A percentile compares a stretch with the other conserved stretches of the same genome.
Evolutionary conservation across 2,329 filamentous ascomycete species (phyloP).

Genomic region (Fusarium proliferatum): DNA sequence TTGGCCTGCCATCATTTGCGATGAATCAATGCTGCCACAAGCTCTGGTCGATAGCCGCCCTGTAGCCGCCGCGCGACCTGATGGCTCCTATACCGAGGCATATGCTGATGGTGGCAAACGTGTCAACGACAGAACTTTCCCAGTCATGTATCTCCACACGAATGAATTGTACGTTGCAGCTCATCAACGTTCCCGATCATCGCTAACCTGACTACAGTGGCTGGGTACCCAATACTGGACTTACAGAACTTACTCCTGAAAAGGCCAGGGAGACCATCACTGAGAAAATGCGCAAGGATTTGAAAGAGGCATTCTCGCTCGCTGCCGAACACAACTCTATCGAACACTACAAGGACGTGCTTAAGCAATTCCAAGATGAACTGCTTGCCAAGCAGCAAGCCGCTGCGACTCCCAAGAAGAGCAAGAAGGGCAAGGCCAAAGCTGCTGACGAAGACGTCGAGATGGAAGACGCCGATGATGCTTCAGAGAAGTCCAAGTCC

Average conservation of each 20-base stretch:
- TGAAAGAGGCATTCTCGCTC: constrained; percentile 82
- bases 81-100: constrained; percentile 88
- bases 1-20: constrained; percentile 94
- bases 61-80: constrained; percentile 81
- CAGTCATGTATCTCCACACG: constrained; percentile 93
- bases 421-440: constrained; percentile 61
- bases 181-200: neutral
- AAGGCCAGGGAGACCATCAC: constrained; percentile 75
- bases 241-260: constrained; percentile 80
- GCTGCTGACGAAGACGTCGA: constrained; percentile 68
- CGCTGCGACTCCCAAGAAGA: constrained; percentile 54
- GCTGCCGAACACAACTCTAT: constrained; percentile 83
- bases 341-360: constrained; percentile 83
- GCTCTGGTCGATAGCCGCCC: constrained; percentile 81
- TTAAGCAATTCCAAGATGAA: constrained; percentile 76
- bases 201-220: constrained; percentile 66
- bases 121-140: constrained; percentile 84
- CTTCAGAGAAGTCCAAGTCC: constrained; percentile 69
- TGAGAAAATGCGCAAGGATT: constrained; percentile 82
- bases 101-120: constrained; percentile 91
- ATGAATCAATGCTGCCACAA: constrained; percentile 91
- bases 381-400: constrained; percentile 61
- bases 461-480: constrained; percentile 71
- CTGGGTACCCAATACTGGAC: constrained; percentile 88
- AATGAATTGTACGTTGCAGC: constrained; percentile 89